Conservation (phyloP, 129 eudicot genomes). For the Oenanthe sinensis region DNA sequence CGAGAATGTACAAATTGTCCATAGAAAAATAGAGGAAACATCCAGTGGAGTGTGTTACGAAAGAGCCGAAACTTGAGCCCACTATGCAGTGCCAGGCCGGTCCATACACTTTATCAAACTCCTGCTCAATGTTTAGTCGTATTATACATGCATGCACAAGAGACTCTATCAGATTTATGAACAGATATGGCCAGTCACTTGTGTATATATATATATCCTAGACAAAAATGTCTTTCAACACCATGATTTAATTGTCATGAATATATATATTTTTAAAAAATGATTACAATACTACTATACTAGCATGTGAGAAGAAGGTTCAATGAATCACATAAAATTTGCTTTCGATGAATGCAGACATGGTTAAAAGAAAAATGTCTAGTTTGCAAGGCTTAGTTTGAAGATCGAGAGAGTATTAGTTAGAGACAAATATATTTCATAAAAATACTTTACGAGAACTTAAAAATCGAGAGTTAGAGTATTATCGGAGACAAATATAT, state of each 20-base stretch:
- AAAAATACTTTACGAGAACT: too few relatives aligned
- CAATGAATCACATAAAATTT: neutral
- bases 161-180: neutral
- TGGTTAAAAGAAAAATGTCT: neutral
- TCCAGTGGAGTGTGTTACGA: slow-evolving; percentile 76
- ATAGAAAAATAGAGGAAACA: slow-evolving; percentile 69
- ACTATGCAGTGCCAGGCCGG: slow-evolving; percentile 96
- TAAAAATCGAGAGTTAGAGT: too few relatives aligned
- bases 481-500: too few relatives aligned
- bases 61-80: slow-evolving; percentile 92
- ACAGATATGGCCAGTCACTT: neutral
- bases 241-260: neutral
- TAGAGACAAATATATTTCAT: too few relatives aligned
- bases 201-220: neutral
- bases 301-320: too few relatives aligned
- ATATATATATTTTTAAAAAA: too few relatives aligned
- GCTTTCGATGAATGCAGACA: neutral
- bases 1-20: slow-evolving; percentile 60
- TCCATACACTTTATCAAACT: slow-evolving; percentile 79
- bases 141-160: neutral
- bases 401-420: too few relatives aligned
- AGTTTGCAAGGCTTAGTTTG: too few relatives aligned
- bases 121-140: slow-evolving; percentile 35
- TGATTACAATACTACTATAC: too few relatives aligned
- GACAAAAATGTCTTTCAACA: neutral